phyloP scores from a whole-genome alignment of 2,329 filamentous ascomycete species.

The Colletotrichum somersetense region DNA sequence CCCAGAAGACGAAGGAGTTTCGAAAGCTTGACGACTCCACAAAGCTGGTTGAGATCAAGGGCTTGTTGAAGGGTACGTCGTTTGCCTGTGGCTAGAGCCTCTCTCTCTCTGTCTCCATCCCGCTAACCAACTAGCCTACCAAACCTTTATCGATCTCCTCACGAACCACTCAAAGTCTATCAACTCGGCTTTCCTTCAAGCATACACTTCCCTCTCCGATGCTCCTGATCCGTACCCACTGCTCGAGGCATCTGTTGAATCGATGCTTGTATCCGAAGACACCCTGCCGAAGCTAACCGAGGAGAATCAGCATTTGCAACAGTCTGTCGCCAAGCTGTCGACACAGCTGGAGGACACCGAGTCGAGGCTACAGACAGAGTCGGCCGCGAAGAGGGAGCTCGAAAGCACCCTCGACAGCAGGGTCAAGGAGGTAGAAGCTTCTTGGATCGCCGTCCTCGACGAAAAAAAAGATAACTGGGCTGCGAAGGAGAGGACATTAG shows the following conservation, averaged over 20 bases:
- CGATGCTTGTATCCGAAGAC: constrained; percentile 91
- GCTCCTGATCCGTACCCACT: constrained; percentile 96
- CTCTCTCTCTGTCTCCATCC: neutral
- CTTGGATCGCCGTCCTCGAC: constrained; percentile 89
- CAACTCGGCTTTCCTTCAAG: constrained; percentile 90
- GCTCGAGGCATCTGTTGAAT: constrained; percentile 95
- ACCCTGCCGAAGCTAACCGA: constrained; percentile 89
- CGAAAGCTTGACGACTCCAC: constrained; percentile 89
- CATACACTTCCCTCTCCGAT: constrained; percentile 94
- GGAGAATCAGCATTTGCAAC: constrained; percentile 90
- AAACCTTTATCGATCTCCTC: constrained; percentile 95
- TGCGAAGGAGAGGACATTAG: constrained; percentile 88
- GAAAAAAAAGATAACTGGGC: constrained; percentile 98
- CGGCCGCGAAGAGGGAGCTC: constrained; percentile 76
- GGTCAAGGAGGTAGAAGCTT: constrained; percentile 89
- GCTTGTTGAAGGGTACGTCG: constrained; percentile 80
- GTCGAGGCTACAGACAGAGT: constrained; percentile 82
- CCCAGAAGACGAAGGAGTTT: constrained; percentile 99
- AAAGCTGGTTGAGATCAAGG: constrained; percentile 91
- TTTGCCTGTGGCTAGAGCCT: neutral
- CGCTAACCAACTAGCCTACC: constrained; percentile 75
- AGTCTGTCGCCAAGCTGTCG: constrained; percentile 80
- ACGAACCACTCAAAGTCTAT: constrained; percentile 96
- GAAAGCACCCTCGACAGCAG: constrained; percentile 83
- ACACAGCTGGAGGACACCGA: constrained; percentile 87